phyloP scores from a whole-genome alignment of 2,329 filamentous ascomycete genomes.

The Hirsutella minnesotensis region DNA sequence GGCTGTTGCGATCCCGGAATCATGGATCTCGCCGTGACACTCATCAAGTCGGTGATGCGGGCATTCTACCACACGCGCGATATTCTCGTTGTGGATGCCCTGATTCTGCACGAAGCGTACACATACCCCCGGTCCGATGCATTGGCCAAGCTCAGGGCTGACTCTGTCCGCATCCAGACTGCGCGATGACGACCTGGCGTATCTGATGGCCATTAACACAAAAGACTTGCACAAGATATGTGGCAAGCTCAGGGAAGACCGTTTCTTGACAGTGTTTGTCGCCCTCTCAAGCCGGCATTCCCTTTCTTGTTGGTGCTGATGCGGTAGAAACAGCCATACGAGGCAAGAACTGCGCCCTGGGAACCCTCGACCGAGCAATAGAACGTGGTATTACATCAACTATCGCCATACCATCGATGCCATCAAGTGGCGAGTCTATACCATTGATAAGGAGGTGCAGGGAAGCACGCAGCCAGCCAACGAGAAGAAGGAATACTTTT shows the following conservation, averaged over 20 bases:
- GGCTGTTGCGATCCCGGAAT: too few relatives aligned
- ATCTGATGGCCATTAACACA: slow-evolving; percentile 76
- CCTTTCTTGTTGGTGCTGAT: slow-evolving; percentile 27
- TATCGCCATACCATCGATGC: slow-evolving; percentile 90
- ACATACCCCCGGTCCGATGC: slow-evolving; percentile 17
- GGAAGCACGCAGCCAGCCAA: slow-evolving; percentile 65
- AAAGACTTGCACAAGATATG: slow-evolving; percentile 89
- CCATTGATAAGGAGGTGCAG: slow-evolving; percentile 80
- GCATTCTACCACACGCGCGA: slow-evolving; percentile 81
- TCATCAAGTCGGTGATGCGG: slow-evolving; percentile 77
- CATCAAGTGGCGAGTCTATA: slow-evolving; percentile 88
- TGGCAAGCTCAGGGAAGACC: slow-evolving; percentile 73
- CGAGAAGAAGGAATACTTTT: slow-evolving; percentile 89
- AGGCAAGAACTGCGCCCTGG: slow-evolving; percentile 68
- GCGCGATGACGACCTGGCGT: slow-evolving; percentile 77
- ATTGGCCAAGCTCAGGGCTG: background rate
- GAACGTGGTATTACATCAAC: slow-evolving; percentile 96
- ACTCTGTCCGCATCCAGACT: slow-evolving; percentile 57
- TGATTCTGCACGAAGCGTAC: slow-evolving; percentile 71
- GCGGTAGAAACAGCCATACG: slow-evolving; percentile 31
- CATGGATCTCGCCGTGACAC: slow-evolving; percentile 54
- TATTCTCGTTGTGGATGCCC: slow-evolving; percentile 73
- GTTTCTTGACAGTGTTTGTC: slow-evolving; percentile 67
- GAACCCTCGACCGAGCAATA: slow-evolving; percentile 67
- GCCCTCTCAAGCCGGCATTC: background rate